Percentiles rank a stretch among this genome's conserved stretches.
Conservation (phyloP, 805 yeast genomes). For the Ogataea nitratoaversa region DNA sequence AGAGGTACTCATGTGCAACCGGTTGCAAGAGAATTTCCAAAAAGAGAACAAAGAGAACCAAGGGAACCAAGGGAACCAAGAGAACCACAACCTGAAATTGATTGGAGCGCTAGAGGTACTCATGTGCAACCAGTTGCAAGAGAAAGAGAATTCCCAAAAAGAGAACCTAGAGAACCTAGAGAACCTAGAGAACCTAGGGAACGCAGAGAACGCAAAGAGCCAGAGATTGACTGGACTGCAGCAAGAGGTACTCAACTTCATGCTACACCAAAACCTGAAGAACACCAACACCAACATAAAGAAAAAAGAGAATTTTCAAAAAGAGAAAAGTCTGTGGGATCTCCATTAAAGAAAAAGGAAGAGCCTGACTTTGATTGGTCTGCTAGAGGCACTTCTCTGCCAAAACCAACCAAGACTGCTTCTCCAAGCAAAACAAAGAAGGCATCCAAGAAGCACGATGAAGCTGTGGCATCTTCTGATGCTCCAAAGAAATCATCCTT, state of each 20-base stretch:
- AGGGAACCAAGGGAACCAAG: constrained; percentile 36
- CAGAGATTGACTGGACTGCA: constrained; percentile 47
- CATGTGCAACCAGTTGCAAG: constrained; percentile 18
- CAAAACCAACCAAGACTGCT: constrained; percentile 7
- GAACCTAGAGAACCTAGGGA: constrained; percentile 35
- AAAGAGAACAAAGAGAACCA: constrained; percentile 23
- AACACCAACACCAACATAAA: constrained; percentile 4
- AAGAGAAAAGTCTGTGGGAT: constrained; percentile 40
- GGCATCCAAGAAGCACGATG: constrained; percentile 24
- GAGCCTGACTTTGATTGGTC: constrained; percentile 32
- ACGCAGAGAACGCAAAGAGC: constrained; percentile 47
- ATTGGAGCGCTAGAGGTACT: constrained; percentile 39
- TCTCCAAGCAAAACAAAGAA: constrained; percentile 6
- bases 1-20: constrained; percentile 33
- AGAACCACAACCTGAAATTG: constrained; percentile 41
- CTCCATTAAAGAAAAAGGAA: constrained; percentile 15
- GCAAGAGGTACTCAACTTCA: constrained; percentile 24
- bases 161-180: constrained; percentile 30
- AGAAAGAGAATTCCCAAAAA: constrained; percentile 23
- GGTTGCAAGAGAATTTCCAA: constrained; percentile 22
- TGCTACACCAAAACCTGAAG: constrained; percentile 22
- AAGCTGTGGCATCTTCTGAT: constrained; percentile 3
- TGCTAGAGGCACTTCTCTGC: constrained; percentile 33
- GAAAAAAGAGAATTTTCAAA: constrained; percentile 15
- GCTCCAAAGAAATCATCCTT: not conserved